Evolutionary conservation across 1,284 basidiomycete species (phyloP), one percentile per base, ranked within the genome.

Genomic region (Heliocybe sulcata): DNA sequence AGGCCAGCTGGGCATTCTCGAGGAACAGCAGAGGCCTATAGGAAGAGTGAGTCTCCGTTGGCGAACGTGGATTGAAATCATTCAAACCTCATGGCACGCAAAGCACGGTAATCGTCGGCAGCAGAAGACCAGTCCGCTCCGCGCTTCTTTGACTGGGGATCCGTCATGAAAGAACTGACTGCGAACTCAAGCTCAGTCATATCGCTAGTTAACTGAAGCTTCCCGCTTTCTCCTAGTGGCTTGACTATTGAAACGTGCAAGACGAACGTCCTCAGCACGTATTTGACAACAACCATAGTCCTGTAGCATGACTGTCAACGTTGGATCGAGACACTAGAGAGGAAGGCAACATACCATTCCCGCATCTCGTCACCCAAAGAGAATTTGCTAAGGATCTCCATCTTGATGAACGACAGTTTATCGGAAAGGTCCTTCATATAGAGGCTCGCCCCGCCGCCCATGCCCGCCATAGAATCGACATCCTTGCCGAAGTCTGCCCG

Each of bases 121-220:
- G 92, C 78, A 26, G 72, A 76, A 57, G 90, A 86, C 48, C 93
- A 73, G 61, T 80, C 82, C 12, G 81, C 76, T 1, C 82, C 80
- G 2, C 83, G 80, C 62, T 83, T 82, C 57, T 70, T 75, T 6
- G 27, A 9, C 59, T 81, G 80, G 67, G 45, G 79, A 75, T 86
- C 76, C 51, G 75, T 76, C 64, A 94, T 74, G 65, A 96, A 91
- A 1, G 87, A 82, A 61, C 83, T 87, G 54, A 95, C 69, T 0
- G 88, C 85, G 68, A 98, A 96, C 71, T 98, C 96, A 53, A 98
- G 79, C 67, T 94, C 91, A 0, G 95, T 90, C 92, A 97, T 95
- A 67, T 98, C 95, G 53, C 85, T 90, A 54, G 93, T 92, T 57
- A 98, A 76, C 69, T 94, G 92, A 33, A 98, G 77, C 65, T 95